phyloP scores from a whole-genome alignment of 2,329 filamentous ascomycete species.

The Allantophomopsis lycopodina region DNA sequence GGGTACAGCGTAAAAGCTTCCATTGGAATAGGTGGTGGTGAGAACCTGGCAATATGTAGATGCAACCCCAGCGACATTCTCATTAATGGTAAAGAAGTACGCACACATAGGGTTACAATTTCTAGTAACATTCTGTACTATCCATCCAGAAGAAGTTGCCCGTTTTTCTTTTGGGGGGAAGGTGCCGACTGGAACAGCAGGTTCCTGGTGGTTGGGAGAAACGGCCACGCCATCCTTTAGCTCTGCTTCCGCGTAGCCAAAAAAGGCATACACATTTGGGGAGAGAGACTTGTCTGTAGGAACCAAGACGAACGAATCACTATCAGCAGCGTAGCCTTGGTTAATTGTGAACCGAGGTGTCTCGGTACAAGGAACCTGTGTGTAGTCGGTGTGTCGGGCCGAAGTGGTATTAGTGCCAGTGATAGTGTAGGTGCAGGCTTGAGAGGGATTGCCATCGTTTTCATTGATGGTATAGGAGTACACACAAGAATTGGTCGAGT shows the following conservation, averaged over 20 bases:
- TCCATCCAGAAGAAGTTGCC: background rate
- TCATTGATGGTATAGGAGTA: background rate
- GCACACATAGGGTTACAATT: background rate
- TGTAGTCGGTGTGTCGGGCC: background rate
- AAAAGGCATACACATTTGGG: background rate
- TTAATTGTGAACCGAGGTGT: background rate
- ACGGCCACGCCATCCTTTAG: background rate
- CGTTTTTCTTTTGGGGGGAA: background rate
- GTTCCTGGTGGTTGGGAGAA: background rate
- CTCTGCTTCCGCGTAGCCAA: background rate
- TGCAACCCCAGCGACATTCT: background rate
- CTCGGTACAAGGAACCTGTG: background rate
- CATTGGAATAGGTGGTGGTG: background rate
- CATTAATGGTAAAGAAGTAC: slow-evolving; percentile 2
- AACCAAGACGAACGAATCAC: background rate
- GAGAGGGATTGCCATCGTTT: background rate
- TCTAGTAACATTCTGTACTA: background rate
- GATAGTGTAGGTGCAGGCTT: background rate
- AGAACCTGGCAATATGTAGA: background rate
- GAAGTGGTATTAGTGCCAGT: background rate
- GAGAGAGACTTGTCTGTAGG: background rate
- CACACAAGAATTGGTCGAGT: background rate
- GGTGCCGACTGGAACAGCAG: background rate
- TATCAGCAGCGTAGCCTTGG: background rate
- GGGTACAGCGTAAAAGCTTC: background rate